Evolutionary conservation across 805 yeast genomes (phyloP).

Genomic region (Metschnikowia drakensbergensis): DNA sequence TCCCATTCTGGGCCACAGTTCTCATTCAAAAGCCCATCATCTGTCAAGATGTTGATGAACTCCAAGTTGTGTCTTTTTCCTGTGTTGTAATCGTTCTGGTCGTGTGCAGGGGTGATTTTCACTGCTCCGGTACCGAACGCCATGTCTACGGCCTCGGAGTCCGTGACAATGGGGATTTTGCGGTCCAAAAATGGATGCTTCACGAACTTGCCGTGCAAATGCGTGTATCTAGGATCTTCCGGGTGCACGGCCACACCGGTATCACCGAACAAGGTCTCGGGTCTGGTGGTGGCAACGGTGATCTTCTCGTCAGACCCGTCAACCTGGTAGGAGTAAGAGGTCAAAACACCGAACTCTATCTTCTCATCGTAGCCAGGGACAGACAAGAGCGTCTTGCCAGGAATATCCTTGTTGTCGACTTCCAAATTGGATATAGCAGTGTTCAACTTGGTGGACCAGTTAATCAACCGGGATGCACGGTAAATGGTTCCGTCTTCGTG

Average conservation of each 20-base stretch:
- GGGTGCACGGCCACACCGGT: conserved; percentile 98
- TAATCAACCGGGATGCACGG: conserved; percentile 88
- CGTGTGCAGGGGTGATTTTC: conserved; percentile 98
- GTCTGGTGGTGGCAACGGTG: conserved; percentile 97
- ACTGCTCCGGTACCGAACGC: conserved; percentile 99
- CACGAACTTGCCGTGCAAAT: conserved; percentile 90
- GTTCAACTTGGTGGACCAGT: conserved; percentile 93
- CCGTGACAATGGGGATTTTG: conserved; percentile 82
- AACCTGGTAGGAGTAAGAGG: conserved; percentile 91
- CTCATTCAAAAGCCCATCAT: conserved; percentile 86
- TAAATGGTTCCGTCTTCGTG: conserved; percentile 95
- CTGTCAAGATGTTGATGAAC: conserved; percentile 85
- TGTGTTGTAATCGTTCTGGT: conserved; percentile 91
- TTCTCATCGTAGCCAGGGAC: conserved; percentile 90
- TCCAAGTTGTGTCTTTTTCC: conserved; percentile 93
- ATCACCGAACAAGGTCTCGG: conserved; percentile 97
- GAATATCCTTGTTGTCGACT: conserved; percentile 86
- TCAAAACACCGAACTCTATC: conserved; percentile 93
- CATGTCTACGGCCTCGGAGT: conserved; percentile 95
- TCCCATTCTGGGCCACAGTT: conserved; percentile 84
- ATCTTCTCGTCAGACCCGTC: conserved; percentile 81
- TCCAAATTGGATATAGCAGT: conserved; percentile 96
- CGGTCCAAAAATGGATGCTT: conserved; percentile 87
- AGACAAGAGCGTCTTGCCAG: conserved; percentile 73
- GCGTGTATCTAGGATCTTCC: conserved; percentile 85